Evolutionary conservation across 352 stramenopile genomes (phyloP).

Genomic region (Pilasporangium apinafurcum): DNA sequence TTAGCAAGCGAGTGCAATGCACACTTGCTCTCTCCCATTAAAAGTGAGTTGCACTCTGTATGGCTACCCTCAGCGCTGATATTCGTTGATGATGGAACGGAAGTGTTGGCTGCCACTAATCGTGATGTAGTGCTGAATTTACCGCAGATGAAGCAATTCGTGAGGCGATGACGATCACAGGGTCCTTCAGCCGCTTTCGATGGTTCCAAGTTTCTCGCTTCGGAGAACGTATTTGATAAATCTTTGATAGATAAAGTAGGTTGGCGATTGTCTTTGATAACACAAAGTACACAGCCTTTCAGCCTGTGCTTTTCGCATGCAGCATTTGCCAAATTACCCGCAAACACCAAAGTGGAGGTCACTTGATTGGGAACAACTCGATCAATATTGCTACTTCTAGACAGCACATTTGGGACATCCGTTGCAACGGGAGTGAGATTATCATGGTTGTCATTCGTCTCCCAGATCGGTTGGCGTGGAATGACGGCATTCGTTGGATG

Average conservation of each 20-base stretch:
- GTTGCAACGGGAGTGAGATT: no score
- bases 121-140: conserved; percentile 6
- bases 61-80: background rate
- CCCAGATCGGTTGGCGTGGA: no score
- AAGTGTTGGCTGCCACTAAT: background rate
- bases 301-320: conserved; percentile 50
- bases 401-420: no score
- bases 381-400: no score
- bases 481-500: no score
- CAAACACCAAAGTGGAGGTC: no score
- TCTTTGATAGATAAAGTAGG: background rate
- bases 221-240: background rate
- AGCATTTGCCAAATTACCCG: no score
- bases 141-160: conserved; percentile 60
- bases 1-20: conserved; percentile 52
- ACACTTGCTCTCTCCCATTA: conserved; percentile 28
- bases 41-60: background rate
- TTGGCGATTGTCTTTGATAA: conserved; percentile 10
- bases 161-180: conserved; percentile 45
- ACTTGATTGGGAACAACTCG: no score
- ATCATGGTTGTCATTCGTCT: no score
- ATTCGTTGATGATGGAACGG: background rate
- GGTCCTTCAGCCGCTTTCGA: conserved; percentile 2
- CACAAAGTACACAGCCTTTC: conserved; percentile 58
- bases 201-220: background rate